Evolutionary conservation across 257 asterid species (phyloP), one percentile per base, ranked within the genome.

Genomic region (Nicotiana knightiana): DNA sequence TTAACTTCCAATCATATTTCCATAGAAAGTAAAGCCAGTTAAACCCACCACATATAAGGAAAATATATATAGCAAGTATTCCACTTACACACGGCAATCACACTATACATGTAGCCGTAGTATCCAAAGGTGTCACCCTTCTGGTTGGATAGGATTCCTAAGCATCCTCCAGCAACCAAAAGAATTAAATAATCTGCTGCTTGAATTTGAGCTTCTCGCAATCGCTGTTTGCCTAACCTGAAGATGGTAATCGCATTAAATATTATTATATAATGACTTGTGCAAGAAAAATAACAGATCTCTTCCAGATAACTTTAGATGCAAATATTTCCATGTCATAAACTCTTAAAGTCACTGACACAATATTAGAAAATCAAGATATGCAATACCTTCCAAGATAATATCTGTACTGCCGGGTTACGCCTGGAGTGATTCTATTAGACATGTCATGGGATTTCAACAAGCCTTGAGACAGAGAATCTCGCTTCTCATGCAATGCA

Each of bases 161-260:
- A 83, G 92, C 98, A 92, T 48, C 97, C 98, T 89, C 98, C 99
- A 76, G 98, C 99, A 59, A 96, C 90, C 88, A 96, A 84, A 85
- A 96, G 99, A 87, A 94, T 94, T 76, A 96, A 78, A 86, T 89
- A 96, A 86, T 96, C 99, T 39, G 92, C 98, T 82, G 97, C 98
- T 91, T 93, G 99, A 33, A 93, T 59, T 84, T 92, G 87, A 67
- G 98, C 97, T 91, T 96, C 99, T 87, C 99, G 92, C 73, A 96
- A 86, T 85, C 97, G 90, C 85, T 96, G 99, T 90, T 92, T 96
- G 84, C 76, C 43, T 67, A 86, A 88, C 92, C 99, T 96, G 92
- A 82, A 89, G 59, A 83, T 61, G 82, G 54, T 78, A 58, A 81
- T 37, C 85, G 33, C 76, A 78, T 62, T 51, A 61, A 77, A 67